Percentiles rank a stretch among this genome's conserved stretches.
Conservation (phyloP, 441 rosid species). For the Theobroma grandiflorum region DNA sequence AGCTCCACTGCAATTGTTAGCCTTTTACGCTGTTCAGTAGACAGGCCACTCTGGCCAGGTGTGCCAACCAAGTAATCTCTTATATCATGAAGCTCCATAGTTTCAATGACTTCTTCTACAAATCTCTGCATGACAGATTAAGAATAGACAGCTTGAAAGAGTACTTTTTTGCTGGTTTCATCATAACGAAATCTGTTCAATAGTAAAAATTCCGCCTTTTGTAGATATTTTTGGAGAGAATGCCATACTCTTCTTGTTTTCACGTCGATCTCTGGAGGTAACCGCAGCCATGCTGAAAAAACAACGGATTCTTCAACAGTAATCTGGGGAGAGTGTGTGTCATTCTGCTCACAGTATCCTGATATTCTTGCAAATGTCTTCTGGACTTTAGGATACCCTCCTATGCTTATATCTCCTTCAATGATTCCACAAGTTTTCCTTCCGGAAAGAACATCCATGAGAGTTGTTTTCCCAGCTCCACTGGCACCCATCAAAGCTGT, state of each 20-base stretch:
- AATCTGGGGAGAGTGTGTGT: constrained; percentile 67
- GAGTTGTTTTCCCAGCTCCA: constrained; percentile 79
- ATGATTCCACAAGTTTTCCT: constrained; percentile 68
- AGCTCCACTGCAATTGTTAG: constrained; percentile 76
- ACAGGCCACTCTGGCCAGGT: constrained; percentile 55
- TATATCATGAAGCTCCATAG: constrained; percentile 56
- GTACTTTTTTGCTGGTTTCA: background rate
- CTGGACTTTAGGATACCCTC: constrained; percentile 62
- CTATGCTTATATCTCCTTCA: constrained; percentile 62
- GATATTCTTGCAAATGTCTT: constrained; percentile 67
- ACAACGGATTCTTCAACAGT: constrained; percentile 63
- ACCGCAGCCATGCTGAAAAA: constrained; percentile 71
- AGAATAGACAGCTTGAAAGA: background rate
- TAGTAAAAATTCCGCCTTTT: background rate
- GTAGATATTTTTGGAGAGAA: background rate
- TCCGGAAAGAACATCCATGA: constrained; percentile 72
- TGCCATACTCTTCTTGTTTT: constrained; percentile 13
- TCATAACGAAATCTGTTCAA: background rate
- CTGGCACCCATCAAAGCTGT: constrained; percentile 80
- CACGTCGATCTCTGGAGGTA: constrained; percentile 46
- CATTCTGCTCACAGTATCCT: constrained; percentile 70
- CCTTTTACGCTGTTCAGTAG: constrained; percentile 71
- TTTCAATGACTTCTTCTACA: constrained; percentile 58
- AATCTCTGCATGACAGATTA: constrained; percentile 43
- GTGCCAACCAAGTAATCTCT: constrained; percentile 58